These are phyloP conservation scores for Melampsora abietis-canadensis DNA, from an alignment of 1,284 basidiomycete genomes.

Conservation along the genomic window DNA sequence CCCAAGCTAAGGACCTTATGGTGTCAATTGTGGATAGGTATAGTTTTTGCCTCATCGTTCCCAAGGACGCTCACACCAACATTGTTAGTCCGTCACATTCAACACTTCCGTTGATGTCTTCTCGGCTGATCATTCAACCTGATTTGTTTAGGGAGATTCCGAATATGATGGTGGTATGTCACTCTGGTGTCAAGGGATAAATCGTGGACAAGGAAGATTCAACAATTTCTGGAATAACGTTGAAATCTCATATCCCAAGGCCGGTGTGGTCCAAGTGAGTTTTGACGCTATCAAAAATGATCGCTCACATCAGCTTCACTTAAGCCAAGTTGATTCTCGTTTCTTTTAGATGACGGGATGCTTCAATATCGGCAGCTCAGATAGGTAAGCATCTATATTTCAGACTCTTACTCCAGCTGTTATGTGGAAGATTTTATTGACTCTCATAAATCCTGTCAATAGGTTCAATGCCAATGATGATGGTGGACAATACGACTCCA, in stretches of 20 bases:
- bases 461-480: constrained; percentile 46
- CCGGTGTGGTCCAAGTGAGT: constrained; percentile 29
- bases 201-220: constrained; percentile 38
- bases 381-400: constrained; percentile 44
- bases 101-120: too few relatives aligned
- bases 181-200: constrained; percentile 44
- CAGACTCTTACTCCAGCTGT: constrained; percentile 22
- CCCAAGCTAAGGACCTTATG: too few relatives aligned
- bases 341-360: constrained; percentile 33
- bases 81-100: constrained; percentile 6
- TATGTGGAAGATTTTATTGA: neutral
- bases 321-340: neutral
- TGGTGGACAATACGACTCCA: constrained; percentile 52
- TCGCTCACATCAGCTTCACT: neutral
- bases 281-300: neutral
- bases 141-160: constrained; percentile 28
- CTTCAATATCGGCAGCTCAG: constrained; percentile 33
- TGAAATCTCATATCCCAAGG: constrained; percentile 27
- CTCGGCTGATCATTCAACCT: too few relatives aligned
- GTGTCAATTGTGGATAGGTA: too few relatives aligned
- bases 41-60: constrained; percentile 45
- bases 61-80: constrained; percentile 43
- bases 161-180: constrained; percentile 14
- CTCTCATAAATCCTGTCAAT: neutral
- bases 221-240: constrained; percentile 44